Evolutionary conservation across 257 asterid genomes (phyloP).

Genomic region (Oldenlandia corymbosa): DNA sequence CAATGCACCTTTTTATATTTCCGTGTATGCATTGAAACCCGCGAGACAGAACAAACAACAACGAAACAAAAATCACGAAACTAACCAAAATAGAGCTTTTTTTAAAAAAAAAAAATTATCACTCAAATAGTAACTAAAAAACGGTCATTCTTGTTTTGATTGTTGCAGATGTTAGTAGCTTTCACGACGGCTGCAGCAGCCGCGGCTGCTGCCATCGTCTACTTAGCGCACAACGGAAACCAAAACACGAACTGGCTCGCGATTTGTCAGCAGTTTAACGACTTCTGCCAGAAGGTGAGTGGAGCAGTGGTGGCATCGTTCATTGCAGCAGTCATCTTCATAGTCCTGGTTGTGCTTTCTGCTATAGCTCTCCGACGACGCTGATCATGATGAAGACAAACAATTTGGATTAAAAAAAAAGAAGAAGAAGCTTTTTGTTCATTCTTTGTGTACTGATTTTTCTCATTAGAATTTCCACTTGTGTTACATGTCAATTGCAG

Average conservation of each 20-base stretch:
- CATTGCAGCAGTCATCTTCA: conserved; percentile 47
- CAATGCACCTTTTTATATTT: no score
- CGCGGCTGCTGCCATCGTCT: conserved; percentile 68
- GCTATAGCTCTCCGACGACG: conserved; percentile 58
- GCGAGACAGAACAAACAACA: no score
- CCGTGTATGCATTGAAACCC: no score
- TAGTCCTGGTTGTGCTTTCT: conserved; percentile 56
- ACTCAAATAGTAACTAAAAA: no score
- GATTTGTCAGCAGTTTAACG: conserved; percentile 63
- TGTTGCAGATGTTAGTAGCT: conserved; percentile 44
- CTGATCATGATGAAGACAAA: conserved; percentile 19
- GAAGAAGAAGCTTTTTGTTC: background rate
- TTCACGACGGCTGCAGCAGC: conserved; percentile 66
- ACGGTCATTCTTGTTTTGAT: no score
- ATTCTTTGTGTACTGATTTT: background rate
- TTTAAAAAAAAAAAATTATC: no score
- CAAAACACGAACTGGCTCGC: conserved; percentile 66
- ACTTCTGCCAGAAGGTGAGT: conserved; percentile 72
- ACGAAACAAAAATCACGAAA: no score
- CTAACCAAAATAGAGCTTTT: no score
- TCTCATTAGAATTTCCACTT: background rate
- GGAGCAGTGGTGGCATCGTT: conserved; percentile 88
- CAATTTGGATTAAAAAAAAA: no score
- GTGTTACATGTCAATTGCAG: background rate
- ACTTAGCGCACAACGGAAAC: conserved; percentile 80